Evolutionary conservation across 2,329 filamentous ascomycete genomes (phyloP).

Genomic region (Pseudogymnoascus pannorum): DNA sequence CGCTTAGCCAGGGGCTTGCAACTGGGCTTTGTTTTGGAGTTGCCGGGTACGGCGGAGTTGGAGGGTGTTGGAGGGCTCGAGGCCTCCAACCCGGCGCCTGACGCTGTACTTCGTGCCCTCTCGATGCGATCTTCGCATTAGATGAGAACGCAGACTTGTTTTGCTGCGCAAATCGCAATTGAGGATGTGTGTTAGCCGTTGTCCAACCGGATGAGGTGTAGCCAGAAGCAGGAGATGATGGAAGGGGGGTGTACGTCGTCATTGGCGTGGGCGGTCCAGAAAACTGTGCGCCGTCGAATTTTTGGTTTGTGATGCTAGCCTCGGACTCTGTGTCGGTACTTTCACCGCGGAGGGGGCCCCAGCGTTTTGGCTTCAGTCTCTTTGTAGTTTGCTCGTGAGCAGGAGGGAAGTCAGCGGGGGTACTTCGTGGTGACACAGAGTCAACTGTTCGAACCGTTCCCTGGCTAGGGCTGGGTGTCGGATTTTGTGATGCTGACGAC

Average conservation of each 20-base stretch:
- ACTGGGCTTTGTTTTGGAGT: not conserved
- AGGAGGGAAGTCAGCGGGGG: not conserved
- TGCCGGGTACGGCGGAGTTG: not conserved
- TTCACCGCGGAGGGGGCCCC: slow-evolving; percentile 31
- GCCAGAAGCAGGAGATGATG: not conserved
- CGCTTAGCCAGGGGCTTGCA: slow-evolving; percentile 38
- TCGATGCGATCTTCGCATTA: not conserved
- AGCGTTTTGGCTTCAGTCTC: not conserved
- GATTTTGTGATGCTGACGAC: slow-evolving; percentile 19
- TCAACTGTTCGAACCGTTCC: slow-evolving; percentile 2
- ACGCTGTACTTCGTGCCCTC: not conserved
- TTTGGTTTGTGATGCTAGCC: not conserved
- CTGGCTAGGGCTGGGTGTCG: not conserved
- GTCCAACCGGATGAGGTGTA: slow-evolving; percentile 5
- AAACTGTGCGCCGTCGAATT: not conserved
- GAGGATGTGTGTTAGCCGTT: not conserved
- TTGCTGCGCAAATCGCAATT: not conserved
- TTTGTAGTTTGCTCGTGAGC: slow-evolving; percentile 27
- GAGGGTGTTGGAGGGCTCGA: not conserved
- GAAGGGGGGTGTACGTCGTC: not conserved
- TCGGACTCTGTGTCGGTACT: slow-evolving; percentile 33
- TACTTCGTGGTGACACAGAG: not conserved
- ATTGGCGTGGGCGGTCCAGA: not conserved
- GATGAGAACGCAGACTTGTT: not conserved
- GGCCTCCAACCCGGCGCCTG: not conserved